Conservation (phyloP, 148 eudicot species). For the Camellia japonica region DNA sequence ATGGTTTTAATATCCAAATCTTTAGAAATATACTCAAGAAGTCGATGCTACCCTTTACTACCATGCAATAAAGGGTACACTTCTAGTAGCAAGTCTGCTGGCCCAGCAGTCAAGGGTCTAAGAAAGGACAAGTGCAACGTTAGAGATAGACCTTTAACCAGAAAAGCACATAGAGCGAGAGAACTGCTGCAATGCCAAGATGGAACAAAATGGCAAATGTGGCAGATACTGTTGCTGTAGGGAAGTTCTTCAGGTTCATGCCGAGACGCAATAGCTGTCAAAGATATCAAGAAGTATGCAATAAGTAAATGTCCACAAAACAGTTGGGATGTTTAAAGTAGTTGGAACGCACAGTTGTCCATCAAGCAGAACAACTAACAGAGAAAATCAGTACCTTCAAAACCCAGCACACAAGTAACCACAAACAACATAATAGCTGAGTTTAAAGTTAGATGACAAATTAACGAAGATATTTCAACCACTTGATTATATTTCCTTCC, state of each 20-base stretch:
- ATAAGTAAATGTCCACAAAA: neutral
- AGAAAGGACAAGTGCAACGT: neutral
- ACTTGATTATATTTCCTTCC: neutral
- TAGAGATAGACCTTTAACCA: slow-evolving; percentile 79
- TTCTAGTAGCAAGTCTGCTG: too few relatives aligned
- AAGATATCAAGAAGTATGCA: slow-evolving; percentile 11
- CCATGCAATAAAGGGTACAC: neutral
- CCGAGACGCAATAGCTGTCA: slow-evolving; percentile 66
- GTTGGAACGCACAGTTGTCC: neutral
- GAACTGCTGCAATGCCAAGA: slow-evolving; percentile 77
- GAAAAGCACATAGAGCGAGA: slow-evolving; percentile 67
- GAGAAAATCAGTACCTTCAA: neutral
- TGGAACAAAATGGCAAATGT: slow-evolving; percentile 78
- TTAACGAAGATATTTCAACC: neutral
- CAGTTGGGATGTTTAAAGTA: neutral
- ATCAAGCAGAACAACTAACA: neutral
- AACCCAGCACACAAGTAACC: neutral
- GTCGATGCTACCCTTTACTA: neutral
- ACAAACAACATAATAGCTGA: neutral
- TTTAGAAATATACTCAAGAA: too few relatives aligned
- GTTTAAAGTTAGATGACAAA: neutral
- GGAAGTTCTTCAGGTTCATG: slow-evolving; percentile 81
- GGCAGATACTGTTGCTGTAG: slow-evolving; percentile 62
- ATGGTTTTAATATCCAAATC: neutral
- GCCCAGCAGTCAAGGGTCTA: neutral